phyloP scores from a whole-genome alignment of 192 early-diverging fungal genomes.

The Oehlia diaphana region DNA sequence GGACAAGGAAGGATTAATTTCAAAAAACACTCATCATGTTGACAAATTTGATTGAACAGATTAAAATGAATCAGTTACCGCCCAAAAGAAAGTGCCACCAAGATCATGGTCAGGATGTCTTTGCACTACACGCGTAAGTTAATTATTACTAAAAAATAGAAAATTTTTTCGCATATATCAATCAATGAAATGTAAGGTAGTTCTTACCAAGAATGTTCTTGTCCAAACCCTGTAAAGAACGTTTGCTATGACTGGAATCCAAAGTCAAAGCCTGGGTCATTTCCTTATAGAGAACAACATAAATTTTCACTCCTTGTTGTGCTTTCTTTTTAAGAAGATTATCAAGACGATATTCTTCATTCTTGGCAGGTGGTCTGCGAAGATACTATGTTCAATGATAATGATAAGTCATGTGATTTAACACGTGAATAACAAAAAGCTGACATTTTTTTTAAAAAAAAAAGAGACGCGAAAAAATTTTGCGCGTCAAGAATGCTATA shows the following conservation, averaged over 20 bases:
- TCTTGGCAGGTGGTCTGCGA: slow-evolving; percentile 69
- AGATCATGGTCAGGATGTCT: slow-evolving; percentile 84
- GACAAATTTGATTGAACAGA: no score
- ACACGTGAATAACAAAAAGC: background rate
- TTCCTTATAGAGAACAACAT: slow-evolving; percentile 89
- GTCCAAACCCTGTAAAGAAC: slow-evolving; percentile 67
- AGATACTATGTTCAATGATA: slow-evolving; percentile 53
- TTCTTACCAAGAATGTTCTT: slow-evolving; percentile 69
- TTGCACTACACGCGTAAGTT: slow-evolving; percentile 49
- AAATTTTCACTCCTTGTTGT: slow-evolving; percentile 83
- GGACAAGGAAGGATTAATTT: background rate
- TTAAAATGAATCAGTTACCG: slow-evolving; percentile 34
- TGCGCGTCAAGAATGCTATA: slow-evolving; percentile 2
- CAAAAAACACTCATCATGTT: background rate
- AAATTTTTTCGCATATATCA: background rate
- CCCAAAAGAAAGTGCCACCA: slow-evolving; percentile 86
- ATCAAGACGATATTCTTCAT: slow-evolving; percentile 79
- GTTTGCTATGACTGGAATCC: slow-evolving; percentile 76
- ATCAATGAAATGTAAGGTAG: no score
- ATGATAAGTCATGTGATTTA: background rate
- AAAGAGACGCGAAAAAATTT: background rate
- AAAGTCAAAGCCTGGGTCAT: slow-evolving; percentile 73
- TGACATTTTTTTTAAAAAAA: background rate
- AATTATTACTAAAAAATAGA: background rate
- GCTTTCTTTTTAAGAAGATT: slow-evolving; percentile 77